These are phyloP conservation scores for Singerocomus inundabilis DNA, from an alignment of 1,284 basidiomycete species.

Conservation along the genomic window DNA sequence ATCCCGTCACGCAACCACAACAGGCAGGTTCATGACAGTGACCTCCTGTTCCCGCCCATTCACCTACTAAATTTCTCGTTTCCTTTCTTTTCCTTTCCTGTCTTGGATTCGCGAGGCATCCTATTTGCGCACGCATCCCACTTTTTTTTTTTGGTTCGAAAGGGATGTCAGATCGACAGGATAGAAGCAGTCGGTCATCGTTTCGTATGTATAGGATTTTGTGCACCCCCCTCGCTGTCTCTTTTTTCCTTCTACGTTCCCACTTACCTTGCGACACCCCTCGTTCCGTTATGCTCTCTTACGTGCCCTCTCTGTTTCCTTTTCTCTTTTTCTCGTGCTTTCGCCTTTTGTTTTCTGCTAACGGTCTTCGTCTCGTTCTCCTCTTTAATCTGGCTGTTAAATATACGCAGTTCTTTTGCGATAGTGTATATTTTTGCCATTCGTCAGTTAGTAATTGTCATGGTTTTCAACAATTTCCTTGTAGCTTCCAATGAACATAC, in stretches of 20 bases:
- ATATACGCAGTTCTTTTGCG: slow-evolving; percentile 12
- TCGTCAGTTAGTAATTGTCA: slow-evolving; percentile 1
- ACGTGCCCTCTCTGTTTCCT: neutral
- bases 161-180: slow-evolving; percentile 7
- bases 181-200: slow-evolving; percentile 3
- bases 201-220: slow-evolving; percentile 21
- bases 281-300: neutral
- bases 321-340: neutral
- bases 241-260: neutral
- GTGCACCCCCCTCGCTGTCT: neutral
- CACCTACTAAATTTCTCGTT: no score
- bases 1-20: slow-evolving; percentile 18
- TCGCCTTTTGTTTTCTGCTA: neutral
- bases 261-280: slow-evolving; percentile 16
- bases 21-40: slow-evolving; percentile 9
- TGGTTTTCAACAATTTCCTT: neutral
- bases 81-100: neutral
- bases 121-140: slow-evolving; percentile 4
- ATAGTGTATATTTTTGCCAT: slow-evolving; percentile 22
- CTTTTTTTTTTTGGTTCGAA: slow-evolving; percentile 11
- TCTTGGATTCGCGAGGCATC: slow-evolving; percentile 8
- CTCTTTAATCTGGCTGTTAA: neutral
- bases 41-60: neutral
- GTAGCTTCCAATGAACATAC: slow-evolving; percentile 3
- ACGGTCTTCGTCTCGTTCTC: neutral